Evolutionary conservation across 139 green algal genomes (phyloP).

Genomic region (Picochlorum sp.): DNA sequence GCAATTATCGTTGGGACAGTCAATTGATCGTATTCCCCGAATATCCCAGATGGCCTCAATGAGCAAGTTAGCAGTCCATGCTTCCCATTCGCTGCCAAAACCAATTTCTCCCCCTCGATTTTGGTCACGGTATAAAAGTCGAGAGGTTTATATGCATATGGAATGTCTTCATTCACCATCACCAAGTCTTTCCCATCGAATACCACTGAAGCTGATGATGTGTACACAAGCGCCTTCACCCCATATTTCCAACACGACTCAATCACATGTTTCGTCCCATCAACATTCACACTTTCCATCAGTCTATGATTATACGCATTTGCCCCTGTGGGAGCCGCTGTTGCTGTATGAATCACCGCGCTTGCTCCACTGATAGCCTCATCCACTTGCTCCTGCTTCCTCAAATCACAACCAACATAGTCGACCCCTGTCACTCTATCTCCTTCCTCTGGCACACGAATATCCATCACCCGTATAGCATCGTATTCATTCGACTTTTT

Average conservation of each 20-base stretch:
- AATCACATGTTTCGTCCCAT: slow-evolving; percentile 69
- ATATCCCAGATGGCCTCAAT: slow-evolving; percentile 75
- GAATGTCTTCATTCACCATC: slow-evolving; percentile 44
- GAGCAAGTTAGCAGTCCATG: slow-evolving; percentile 45
- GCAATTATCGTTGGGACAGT: slow-evolving; percentile 59
- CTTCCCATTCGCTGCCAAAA: slow-evolving; percentile 57
- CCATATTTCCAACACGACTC: slow-evolving; percentile 39
- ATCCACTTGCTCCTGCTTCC: slow-evolving; percentile 31
- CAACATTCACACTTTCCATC: slow-evolving; percentile 78
- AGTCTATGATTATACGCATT: slow-evolving; percentile 64
- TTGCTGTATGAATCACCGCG: slow-evolving; percentile 80
- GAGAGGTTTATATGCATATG: slow-evolving; percentile 59
- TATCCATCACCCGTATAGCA: slow-evolving; percentile 65
- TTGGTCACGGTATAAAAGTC: slow-evolving; percentile 87
- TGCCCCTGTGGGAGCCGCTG: slow-evolving; percentile 56
- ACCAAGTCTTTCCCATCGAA: slow-evolving; percentile 70
- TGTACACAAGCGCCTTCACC: slow-evolving; percentile 45
- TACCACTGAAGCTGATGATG: slow-evolving; percentile 69
- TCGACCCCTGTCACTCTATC: not conserved
- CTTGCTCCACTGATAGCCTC: slow-evolving; percentile 39
- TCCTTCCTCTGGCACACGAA: slow-evolving; percentile 19
- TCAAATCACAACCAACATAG: slow-evolving; percentile 47
- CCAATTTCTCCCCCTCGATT: slow-evolving; percentile 48
- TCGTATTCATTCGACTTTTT: slow-evolving; percentile 38
- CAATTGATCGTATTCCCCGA: slow-evolving; percentile 74